These are phyloP conservation scores for Neoboletus brunneissimus DNA, from an alignment of 768 basidiomycete species.

Conservation along the genomic window DNA sequence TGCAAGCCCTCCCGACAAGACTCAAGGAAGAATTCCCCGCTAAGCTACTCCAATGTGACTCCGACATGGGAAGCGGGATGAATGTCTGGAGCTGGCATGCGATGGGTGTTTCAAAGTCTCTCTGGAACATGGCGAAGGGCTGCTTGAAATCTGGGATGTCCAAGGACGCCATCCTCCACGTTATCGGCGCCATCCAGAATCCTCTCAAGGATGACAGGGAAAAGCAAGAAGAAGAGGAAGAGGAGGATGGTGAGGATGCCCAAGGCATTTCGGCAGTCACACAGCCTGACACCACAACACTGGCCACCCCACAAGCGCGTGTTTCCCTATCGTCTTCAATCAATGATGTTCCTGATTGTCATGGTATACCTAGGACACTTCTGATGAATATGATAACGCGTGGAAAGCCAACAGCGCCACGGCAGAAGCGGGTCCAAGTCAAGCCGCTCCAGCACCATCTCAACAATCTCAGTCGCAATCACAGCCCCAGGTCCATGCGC, in stretches of 20 bases:
- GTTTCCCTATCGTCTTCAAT: neutral
- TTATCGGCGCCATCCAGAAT: conserved; percentile 58
- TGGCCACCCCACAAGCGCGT: conserved; percentile 29
- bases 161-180: conserved; percentile 57
- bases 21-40: conserved; percentile 77
- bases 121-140: conserved; percentile 74
- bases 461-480: conserved; percentile 25
- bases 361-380: conserved; percentile 35
- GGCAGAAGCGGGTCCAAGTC: conserved; percentile 30
- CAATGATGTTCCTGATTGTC: conserved; percentile 5
- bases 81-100: conserved; percentile 78
- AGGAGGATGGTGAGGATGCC: conserved; percentile 33
- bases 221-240: conserved; percentile 34
- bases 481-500: conserved; percentile 18
- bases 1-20: conserved; percentile 63
- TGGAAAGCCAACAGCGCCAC: conserved; percentile 60
- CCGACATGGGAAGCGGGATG: conserved; percentile 54
- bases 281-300: conserved; percentile 23
- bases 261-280: conserved; percentile 20
- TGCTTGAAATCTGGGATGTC: conserved; percentile 55
- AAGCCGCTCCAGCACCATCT: conserved; percentile 15
- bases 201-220: conserved; percentile 35
- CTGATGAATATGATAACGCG: conserved; percentile 55
- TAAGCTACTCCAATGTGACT: conserved; percentile 51
- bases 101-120: conserved; percentile 62